Evolutionary conservation across 2,329 filamentous ascomycete species (phyloP).

Genomic region (Bipolaris bicolor): DNA sequence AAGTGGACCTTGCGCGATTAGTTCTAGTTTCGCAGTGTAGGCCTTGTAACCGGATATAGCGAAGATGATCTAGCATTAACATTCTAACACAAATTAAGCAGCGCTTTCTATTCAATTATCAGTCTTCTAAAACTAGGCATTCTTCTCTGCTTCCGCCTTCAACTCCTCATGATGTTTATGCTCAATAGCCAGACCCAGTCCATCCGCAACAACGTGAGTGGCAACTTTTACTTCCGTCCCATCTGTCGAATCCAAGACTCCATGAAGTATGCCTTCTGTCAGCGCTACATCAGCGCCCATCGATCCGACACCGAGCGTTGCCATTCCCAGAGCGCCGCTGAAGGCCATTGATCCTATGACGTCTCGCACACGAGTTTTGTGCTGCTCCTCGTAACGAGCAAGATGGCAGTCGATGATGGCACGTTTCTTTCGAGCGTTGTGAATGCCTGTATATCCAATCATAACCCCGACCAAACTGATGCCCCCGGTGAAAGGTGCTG

Average conservation of each 20-base stretch:
- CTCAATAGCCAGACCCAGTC: background rate
- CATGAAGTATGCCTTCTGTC: background rate
- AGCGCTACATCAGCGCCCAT: background rate
- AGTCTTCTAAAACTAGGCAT: background rate
- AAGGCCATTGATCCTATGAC: background rate
- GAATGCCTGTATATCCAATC: constrained; percentile 3
- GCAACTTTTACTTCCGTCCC: background rate
- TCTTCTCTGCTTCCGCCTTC: background rate
- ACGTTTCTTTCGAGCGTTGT: constrained; percentile 6
- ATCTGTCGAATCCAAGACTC: background rate
- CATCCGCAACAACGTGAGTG: background rate
- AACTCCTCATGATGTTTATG: background rate
- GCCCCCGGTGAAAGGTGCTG: background rate
- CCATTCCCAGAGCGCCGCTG: background rate
- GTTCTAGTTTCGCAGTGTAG: too few relatives aligned
- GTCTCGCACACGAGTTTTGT: background rate
- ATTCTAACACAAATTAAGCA: too few relatives aligned
- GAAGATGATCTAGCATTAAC: too few relatives aligned
- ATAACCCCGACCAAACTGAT: background rate
- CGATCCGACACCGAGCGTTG: background rate
- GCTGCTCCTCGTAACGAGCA: background rate
- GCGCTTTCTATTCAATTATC: background rate
- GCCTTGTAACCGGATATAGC: too few relatives aligned
- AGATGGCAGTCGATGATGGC: background rate
- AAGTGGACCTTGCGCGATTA: too few relatives aligned